phyloP scores from a whole-genome alignment of 208 protist species.

The Acanthamoeba triangularis region DNA sequence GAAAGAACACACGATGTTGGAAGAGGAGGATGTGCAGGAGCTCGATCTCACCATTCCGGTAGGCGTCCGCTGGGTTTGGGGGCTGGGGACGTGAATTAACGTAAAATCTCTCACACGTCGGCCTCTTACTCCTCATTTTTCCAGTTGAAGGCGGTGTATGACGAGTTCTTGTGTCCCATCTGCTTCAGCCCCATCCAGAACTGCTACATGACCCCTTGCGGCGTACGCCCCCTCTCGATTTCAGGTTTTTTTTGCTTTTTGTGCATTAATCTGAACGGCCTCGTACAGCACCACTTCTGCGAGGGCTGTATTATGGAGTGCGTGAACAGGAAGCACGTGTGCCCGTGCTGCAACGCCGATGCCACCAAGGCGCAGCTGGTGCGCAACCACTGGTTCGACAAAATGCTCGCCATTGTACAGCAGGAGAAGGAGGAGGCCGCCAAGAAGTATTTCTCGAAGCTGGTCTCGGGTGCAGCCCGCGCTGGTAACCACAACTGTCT shows the following conservation, averaged over 20 bases:
- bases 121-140: not conserved
- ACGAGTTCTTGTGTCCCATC: constrained; percentile 72
- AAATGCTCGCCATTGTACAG: constrained; percentile 68
- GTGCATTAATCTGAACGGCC: no score
- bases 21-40: constrained; percentile 37
- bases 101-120: not conserved
- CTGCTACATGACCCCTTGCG: constrained; percentile 63
- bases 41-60: constrained; percentile 43
- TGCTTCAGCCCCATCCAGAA: constrained; percentile 70
- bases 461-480: not conserved
- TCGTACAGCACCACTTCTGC: constrained; percentile 72
- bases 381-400: constrained; percentile 71
- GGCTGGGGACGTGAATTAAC: not conserved
- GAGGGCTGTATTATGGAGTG: constrained; percentile 76
- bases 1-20: not conserved
- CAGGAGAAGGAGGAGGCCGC: constrained; percentile 72
- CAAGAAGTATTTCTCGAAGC: constrained; percentile 75
- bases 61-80: not conserved
- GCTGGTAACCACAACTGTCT: not conserved
- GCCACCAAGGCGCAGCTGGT: constrained; percentile 39
- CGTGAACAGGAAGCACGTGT: constrained; percentile 74
- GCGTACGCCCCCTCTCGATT: not conserved
- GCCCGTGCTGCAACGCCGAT: constrained; percentile 69
- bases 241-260: not conserved
- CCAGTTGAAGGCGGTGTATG: constrained; percentile 58